Base-by-base conservation (phyloP, 306 rosid genomes). In the Trifolium fragiferum region DNA sequence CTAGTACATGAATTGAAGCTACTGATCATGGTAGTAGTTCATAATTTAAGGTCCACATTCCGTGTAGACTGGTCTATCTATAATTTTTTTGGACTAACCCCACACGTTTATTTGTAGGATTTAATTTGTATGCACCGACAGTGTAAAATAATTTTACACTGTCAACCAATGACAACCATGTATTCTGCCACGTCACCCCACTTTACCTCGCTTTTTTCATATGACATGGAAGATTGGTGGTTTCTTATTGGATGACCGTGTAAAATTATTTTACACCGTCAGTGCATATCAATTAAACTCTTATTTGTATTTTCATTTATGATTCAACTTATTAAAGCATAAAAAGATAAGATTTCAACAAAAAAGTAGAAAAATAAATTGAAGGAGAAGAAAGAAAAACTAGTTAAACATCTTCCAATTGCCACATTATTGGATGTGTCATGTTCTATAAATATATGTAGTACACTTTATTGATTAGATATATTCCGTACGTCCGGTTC, bases 361-460 rank as follows among this genome's bases (percentile, higher is more conserved):
- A 30, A 33, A 60, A 74, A 18, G 5, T 4, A 16, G 4, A 4
- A 30, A 30, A 10, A 6, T 11, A 44, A 20, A 10, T 12, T 41
- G 30, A n/a, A 38, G 0, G 13, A 7, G 19, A 35, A 33, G 47
- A 20, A 8, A 38, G 32, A 15, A 58, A 47, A 49, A 70, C 18
- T 40, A 79, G 35, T 54, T 66, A 72, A 53, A 65, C 64, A 23
- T 59, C 66, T 37, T 58, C 47, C 14, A 16, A 32, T 79, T 79
- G 78, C 70, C 57, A 59, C 74, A 73, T 47, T 66, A 66, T 44
- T 19, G 21, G 33, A 16, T 78, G 68, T 78, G 68, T 78, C 78
- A 57, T 41, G 77, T 70, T 70, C 21, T 71, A 40, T 16, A 8
- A 35, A 47, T 30, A 30, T 30, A 4, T 30, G 33, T 4, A 30